phyloP scores from a whole-genome alignment of 2,329 filamentous ascomycete genomes.

The Lasiodiplodia sp. region DNA sequence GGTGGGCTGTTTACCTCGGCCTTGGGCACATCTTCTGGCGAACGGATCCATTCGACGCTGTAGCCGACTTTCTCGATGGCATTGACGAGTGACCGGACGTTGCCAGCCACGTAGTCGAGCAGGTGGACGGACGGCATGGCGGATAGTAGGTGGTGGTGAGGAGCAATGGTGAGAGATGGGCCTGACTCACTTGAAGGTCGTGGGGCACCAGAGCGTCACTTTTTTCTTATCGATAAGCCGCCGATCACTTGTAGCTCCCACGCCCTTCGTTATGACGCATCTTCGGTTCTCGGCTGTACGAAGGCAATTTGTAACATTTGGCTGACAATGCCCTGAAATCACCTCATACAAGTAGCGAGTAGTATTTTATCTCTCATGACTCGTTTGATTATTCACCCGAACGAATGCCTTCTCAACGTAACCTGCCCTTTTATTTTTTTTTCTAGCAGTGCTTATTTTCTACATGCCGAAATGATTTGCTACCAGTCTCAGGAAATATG shows the following conservation, averaged over 20 bases:
- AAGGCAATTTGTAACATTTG: background rate
- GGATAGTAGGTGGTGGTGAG: background rate
- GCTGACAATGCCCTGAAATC: background rate
- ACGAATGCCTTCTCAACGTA: no score
- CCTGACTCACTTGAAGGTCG: background rate
- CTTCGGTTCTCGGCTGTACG: no score
- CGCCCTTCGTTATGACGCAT: background rate
- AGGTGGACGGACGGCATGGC: slow-evolving; percentile 79
- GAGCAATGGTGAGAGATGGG: slow-evolving; percentile 1
- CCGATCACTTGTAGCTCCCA: background rate
- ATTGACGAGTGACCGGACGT: slow-evolving; percentile 94
- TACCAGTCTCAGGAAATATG: no score
- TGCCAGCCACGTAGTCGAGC: slow-evolving; percentile 92
- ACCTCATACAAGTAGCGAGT: no score
- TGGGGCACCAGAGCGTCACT: slow-evolving; percentile 20
- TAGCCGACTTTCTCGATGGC: slow-evolving; percentile 96
- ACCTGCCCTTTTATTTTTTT: no score
- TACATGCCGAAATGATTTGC: no score
- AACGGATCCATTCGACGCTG: slow-evolving; percentile 88
- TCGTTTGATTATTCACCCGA: no score
- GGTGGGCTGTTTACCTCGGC: slow-evolving; percentile 71
- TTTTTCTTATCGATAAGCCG: slow-evolving; percentile 28
- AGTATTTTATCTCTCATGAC: no score
- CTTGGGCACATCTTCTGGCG: slow-evolving; percentile 81
- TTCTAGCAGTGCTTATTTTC: no score